Evolutionary conservation across 2,329 filamentous ascomycete species (phyloP), one percentile per base, ranked within the genome.

Genomic region (Pseudogymnoascus sp.): DNA sequence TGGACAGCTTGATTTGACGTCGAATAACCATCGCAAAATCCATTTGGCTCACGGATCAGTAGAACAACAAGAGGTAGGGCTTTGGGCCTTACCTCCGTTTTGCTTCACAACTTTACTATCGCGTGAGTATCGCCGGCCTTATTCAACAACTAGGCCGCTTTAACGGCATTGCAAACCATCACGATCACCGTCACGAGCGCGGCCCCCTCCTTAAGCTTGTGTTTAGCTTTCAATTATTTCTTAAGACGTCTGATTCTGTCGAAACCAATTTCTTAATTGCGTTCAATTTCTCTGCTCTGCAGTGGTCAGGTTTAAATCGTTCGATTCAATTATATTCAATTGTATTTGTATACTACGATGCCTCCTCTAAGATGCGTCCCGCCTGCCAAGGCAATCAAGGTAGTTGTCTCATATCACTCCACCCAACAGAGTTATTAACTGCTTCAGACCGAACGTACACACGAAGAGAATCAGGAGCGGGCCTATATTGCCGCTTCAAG

Each of bases 401-500:
- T 63, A 70, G 68, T 37, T 36, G 19, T 11, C 13, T 39, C 13
- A 14, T 31, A 10, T 4, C 13, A 34, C 21, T 19, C 39, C 16
- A 36, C 6, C 16, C n/a, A 16, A 51, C 7, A 8, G 2, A 63
- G 1, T 8, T n/a, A 45, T 71, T 73, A 69, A 75, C 67, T 62
- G 2, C 4, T 39, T 37, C 64, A 90, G 85, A 90, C 87, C 2
- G 88, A 91, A 75, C 80, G 90, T 48, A 90, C 88, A 2, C 89
- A 92, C 67, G 88, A 90, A 69, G 90, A 93, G 75, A 93, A 93
- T 70, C 88, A 92, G 73, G 90, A 93, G 75, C 83, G 93, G 72
- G 93, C 93, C 21, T 97, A 96, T 74, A 95, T 97, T 69, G 93
- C 93, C 11, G 93, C 93, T 3, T 97, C 93, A 5, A 82, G 93